phyloP scores from a whole-genome alignment of 2,329 filamentous ascomycete species.

The Curvularia eragrostidis region DNA sequence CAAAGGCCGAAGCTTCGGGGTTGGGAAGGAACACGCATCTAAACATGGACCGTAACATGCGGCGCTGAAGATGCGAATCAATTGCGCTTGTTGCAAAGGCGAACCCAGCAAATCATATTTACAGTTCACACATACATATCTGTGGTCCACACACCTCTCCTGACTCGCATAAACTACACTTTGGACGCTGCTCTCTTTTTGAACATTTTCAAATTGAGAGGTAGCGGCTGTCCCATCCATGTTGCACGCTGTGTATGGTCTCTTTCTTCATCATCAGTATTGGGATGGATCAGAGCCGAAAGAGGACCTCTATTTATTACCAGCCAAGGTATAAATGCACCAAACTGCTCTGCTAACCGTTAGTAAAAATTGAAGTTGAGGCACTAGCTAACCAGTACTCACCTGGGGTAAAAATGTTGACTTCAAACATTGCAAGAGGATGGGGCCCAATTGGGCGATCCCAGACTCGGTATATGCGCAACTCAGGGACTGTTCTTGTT shows the following conservation, averaged over 20 bases:
- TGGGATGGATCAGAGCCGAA: slow-evolving; percentile 81
- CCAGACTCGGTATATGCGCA: slow-evolving; percentile 81
- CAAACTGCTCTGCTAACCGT: slow-evolving; percentile 70
- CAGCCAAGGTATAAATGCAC: slow-evolving; percentile 86
- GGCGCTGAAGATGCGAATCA: not conserved
- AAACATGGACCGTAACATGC: not conserved
- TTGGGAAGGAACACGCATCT: not conserved
- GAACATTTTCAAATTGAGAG: slow-evolving; percentile 64
- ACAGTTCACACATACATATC: not conserved
- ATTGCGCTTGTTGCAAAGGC: not conserved
- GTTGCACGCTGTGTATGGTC: slow-evolving; percentile 74
- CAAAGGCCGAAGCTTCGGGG: not conserved
- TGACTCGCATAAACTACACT: not conserved
- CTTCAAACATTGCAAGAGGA: slow-evolving; percentile 87
- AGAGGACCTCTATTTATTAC: slow-evolving; percentile 81
- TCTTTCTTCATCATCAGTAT: slow-evolving; percentile 68
- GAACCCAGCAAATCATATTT: not conserved
- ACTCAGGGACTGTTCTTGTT: slow-evolving; percentile 72
- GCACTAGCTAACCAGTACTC: not conserved
- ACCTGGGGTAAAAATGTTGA: slow-evolving; percentile 80
- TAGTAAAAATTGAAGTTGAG: not conserved
- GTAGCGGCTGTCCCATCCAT: slow-evolving; percentile 74
- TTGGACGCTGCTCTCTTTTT: slow-evolving; percentile 35
- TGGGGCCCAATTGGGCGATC: slow-evolving; percentile 82
- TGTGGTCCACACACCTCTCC: not conserved